Percentiles rank a stretch among this genome's conserved stretches.
Evolutionary conservation across 441 rosid species (phyloP).

Genomic region (Omphalea diandra): DNA sequence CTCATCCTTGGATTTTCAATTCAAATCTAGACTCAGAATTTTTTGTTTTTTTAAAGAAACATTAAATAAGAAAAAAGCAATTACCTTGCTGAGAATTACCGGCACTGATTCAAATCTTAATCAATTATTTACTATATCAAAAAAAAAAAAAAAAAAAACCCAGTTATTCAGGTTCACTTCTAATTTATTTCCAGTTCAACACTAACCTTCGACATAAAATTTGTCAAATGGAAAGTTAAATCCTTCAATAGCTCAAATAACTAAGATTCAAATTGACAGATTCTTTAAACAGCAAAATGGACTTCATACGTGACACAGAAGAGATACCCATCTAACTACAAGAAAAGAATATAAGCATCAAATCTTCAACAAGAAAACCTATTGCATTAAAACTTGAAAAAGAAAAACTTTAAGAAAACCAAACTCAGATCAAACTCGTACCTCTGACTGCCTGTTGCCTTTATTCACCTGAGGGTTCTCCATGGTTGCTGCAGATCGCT

Average conservation of each 20-base stretch:
- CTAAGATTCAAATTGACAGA: no score
- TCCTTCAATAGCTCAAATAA: no score
- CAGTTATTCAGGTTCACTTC: not conserved
- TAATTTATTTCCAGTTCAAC: not conserved
- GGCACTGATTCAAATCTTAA: not conserved
- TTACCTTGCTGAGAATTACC: not conserved
- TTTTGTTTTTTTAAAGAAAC: no score
- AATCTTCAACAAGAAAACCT: constrained; percentile 4
- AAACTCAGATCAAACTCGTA: constrained; percentile 24
- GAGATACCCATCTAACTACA: constrained; percentile 1
- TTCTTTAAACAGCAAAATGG: not conserved
- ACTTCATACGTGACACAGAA: constrained; percentile 2
- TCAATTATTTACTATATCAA: not conserved
- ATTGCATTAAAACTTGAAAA: not conserved
- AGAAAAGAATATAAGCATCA: constrained; percentile 5
- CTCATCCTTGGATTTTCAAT: no score
- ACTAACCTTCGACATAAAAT: not conserved
- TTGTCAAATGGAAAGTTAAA: not conserved
- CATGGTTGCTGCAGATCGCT: constrained; percentile 50
- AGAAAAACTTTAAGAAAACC: not conserved
- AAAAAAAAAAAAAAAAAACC: not conserved
- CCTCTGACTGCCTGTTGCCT: constrained; percentile 38
- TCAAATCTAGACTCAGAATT: no score
- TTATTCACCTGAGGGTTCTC: constrained; percentile 36
- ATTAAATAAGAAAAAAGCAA: not conserved